Conservation (phyloP, 108 stramenopile genomes). For the Phaeodactylum tricornutum region DNA sequence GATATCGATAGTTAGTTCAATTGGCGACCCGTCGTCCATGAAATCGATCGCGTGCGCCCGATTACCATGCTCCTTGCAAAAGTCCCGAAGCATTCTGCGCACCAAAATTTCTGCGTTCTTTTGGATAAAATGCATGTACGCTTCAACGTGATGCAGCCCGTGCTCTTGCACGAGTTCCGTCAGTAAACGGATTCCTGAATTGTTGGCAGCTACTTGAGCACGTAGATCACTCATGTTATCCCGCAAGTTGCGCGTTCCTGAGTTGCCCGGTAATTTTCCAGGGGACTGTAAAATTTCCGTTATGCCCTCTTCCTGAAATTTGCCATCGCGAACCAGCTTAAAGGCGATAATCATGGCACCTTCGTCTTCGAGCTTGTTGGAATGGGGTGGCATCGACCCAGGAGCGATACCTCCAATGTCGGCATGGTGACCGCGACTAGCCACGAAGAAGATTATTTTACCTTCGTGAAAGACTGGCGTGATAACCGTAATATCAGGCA, state of each 20-base stretch:
- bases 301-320: slow-evolving; percentile 93
- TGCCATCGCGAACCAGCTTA: slow-evolving; percentile 87
- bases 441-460: slow-evolving; percentile 91
- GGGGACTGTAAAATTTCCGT: slow-evolving; percentile 83
- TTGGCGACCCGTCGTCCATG: slow-evolving; percentile 98
- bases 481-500: slow-evolving; percentile 97
- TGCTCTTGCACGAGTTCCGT: slow-evolving; percentile 79
- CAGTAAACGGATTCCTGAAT: slow-evolving; percentile 84
- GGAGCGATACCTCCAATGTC: slow-evolving; percentile 89
- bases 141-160: slow-evolving; percentile 75
- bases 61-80: slow-evolving; percentile 49
- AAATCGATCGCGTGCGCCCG: slow-evolving; percentile 73
- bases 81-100: slow-evolving; percentile 84
- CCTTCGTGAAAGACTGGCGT: slow-evolving; percentile 92
- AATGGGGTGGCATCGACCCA: slow-evolving; percentile 85
- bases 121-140: slow-evolving; percentile 98
- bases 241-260: slow-evolving; percentile 86
- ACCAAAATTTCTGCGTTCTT: slow-evolving; percentile 91
- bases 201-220: slow-evolving; percentile 98
- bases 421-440: slow-evolving; percentile 93
- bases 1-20: slow-evolving; percentile 81
- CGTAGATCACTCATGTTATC: slow-evolving; percentile 93
- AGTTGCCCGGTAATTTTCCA: slow-evolving; percentile 62
- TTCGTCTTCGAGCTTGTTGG: slow-evolving; percentile 81
- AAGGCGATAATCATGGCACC: slow-evolving; percentile 97